These are phyloP conservation scores for Diddensiella caesifluorescens DNA, from an alignment of 805 yeast genomes.

Conservation along the genomic window DNA sequence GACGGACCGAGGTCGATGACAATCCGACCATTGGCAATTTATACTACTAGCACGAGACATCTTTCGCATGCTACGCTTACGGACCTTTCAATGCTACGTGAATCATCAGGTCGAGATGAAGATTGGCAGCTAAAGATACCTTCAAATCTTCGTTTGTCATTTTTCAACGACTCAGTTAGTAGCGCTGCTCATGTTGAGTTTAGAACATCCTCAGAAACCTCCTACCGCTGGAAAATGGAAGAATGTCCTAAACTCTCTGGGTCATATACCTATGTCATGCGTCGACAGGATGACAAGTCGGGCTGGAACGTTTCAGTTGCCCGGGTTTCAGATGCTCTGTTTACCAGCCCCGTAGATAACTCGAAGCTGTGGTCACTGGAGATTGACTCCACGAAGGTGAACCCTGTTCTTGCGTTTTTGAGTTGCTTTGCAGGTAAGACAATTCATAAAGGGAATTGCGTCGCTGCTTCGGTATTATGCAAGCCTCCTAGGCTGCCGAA, in stretches of 20 bases:
- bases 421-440: slow-evolving; percentile 26
- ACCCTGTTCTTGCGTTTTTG: slow-evolving; percentile 23
- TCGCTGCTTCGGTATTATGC: slow-evolving; percentile 6
- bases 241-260: slow-evolving; percentile 15
- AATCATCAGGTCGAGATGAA: slow-evolving; percentile 6
- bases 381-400: slow-evolving; percentile 21
- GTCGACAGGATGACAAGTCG: slow-evolving; percentile 16
- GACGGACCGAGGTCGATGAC: slow-evolving; percentile 6
- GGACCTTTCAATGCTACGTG: slow-evolving; percentile 19
- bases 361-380: slow-evolving; percentile 24
- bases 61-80: slow-evolving; percentile 19
- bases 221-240: slow-evolving; percentile 12
- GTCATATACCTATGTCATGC: slow-evolving; percentile 16
- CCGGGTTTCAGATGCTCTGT: slow-evolving; percentile 11
- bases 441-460: background rate
- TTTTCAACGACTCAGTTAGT: slow-evolving; percentile 2
- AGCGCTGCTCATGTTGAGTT: slow-evolving; percentile 3
- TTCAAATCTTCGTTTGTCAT: slow-evolving; percentile 10
- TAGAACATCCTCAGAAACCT: slow-evolving; percentile 1
- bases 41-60: slow-evolving; percentile 19
- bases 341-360: slow-evolving; percentile 23
- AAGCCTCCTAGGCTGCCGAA: slow-evolving; percentile 9
- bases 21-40: slow-evolving; percentile 24
- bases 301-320: slow-evolving; percentile 19
- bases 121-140: slow-evolving; percentile 15